These are phyloP conservation scores for Stachybotrys elegans DNA, from an alignment of 2,329 filamentous ascomycete species.

Conservation along the genomic window DNA sequence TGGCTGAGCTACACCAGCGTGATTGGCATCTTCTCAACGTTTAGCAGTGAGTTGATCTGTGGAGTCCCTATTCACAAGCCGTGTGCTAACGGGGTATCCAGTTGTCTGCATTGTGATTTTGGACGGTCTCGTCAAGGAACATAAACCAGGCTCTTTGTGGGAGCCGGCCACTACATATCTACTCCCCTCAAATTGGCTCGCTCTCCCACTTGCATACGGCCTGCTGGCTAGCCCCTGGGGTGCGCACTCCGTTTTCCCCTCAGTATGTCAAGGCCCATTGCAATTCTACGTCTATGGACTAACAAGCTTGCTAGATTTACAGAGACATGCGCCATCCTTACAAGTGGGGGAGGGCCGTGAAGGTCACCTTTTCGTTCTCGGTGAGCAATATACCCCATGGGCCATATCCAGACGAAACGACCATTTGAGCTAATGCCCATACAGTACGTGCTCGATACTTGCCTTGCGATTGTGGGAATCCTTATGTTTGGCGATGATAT, in stretches of 20 bases:
- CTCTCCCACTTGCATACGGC: slow-evolving; percentile 82
- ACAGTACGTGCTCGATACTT: slow-evolving; percentile 72
- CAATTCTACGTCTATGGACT: not conserved
- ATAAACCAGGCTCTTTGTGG: slow-evolving; percentile 75
- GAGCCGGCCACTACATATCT: slow-evolving; percentile 76
- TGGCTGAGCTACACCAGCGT: slow-evolving; percentile 87
- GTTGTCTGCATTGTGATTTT: slow-evolving; percentile 79
- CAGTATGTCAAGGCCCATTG: slow-evolving; percentile 36
- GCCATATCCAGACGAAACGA: too few relatives aligned
- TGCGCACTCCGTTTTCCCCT: slow-evolving; percentile 71
- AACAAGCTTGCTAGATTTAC: slow-evolving; percentile 41
- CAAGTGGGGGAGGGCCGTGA: slow-evolving; percentile 71
- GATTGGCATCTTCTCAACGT: slow-evolving; percentile 84
- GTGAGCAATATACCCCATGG: too few relatives aligned
- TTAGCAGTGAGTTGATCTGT: slow-evolving; percentile 63
- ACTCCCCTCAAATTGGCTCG: slow-evolving; percentile 81
- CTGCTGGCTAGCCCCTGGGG: slow-evolving; percentile 76
- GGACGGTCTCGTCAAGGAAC: slow-evolving; percentile 80
- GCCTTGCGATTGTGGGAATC: slow-evolving; percentile 77
- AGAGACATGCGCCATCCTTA: slow-evolving; percentile 67
- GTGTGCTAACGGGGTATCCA: slow-evolving; percentile 26
- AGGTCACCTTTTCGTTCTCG: slow-evolving; percentile 80
- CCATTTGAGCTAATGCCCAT: too few relatives aligned
- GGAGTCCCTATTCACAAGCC: not conserved
- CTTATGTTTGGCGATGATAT: slow-evolving; percentile 95